phyloP scores from a whole-genome alignment of 768 basidiomycete genomes.

The Termitomyces titanicus region DNA sequence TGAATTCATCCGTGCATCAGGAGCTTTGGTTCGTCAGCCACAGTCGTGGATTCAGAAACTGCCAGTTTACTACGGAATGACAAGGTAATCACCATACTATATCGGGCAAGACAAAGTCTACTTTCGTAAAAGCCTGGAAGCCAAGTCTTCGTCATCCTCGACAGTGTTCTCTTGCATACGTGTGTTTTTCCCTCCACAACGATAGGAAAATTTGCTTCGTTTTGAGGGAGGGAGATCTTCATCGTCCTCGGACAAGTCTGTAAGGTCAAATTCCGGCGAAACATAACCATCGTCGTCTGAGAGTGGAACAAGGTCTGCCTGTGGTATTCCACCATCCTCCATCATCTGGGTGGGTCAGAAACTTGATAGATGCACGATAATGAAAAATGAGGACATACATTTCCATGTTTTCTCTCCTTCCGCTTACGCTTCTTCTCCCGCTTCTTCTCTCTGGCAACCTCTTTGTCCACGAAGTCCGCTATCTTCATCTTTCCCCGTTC shows the following conservation, averaged over 20 bases:
- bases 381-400: conserved; percentile 19
- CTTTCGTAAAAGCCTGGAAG: conserved; percentile 51
- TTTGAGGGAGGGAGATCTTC: conserved; percentile 35
- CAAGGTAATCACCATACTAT: too few species aligned
- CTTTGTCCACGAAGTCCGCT: conserved; percentile 73
- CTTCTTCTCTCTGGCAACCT: conserved; percentile 83
- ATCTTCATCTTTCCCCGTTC: conserved; percentile 71
- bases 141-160: conserved; percentile 49
- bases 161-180: conserved; percentile 17
- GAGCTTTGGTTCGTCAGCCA: too few species aligned
- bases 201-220: conserved; percentile 17
- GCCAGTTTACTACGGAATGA: too few species aligned
- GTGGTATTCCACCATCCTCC: conserved; percentile 23
- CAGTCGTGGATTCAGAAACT: too few species aligned
- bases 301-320: conserved; percentile 31
- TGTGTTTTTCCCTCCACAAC: not conserved
- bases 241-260: conserved; percentile 17
- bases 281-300: conserved; percentile 59
- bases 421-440: conserved; percentile 89
- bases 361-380: not conserved
- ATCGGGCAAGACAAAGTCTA: not conserved
- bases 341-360: conserved; percentile 20
- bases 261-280: conserved; percentile 65
- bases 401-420: conserved; percentile 69
- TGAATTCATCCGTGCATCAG: too few species aligned